Percentiles rank a stretch among this genome's conserved stretches.
Conservation (phyloP, 345 rosid species). For the Draba incana region DNA sequence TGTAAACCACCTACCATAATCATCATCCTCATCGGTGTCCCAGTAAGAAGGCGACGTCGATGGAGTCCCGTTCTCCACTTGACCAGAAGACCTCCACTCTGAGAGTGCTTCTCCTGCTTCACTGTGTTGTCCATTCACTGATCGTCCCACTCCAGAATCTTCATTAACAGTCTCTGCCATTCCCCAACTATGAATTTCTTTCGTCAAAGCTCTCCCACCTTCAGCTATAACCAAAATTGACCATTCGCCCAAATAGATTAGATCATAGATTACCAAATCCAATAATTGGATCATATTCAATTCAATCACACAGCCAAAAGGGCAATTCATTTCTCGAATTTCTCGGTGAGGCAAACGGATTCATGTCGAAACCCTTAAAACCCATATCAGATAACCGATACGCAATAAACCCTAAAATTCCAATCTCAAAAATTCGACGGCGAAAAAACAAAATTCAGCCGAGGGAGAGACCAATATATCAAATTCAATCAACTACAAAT, state of each 20-base stretch:
- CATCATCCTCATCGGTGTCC: constrained; percentile 88
- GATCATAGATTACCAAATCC: neutral
- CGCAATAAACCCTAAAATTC: constrained; percentile 47
- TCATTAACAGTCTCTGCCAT: constrained; percentile 76
- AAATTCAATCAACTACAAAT: constrained; percentile 22
- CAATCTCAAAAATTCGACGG: constrained; percentile 6
- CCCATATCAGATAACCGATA: constrained; percentile 29
- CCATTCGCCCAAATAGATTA: neutral
- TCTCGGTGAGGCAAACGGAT: constrained; percentile 10
- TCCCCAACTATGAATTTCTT: constrained; percentile 18
- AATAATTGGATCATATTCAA: neutral
- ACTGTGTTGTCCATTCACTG: constrained; percentile 62
- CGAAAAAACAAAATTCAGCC: neutral
- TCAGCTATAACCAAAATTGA: neutral
- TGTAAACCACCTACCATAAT: constrained; percentile 51
- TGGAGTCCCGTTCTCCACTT: constrained; percentile 83
- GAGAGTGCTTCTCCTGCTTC: constrained; percentile 79
- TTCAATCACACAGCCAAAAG: neutral
- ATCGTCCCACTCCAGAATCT: constrained; percentile 76
- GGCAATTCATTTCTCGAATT: neutral
- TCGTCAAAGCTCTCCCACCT: constrained; percentile 24
- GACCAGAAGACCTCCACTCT: constrained; percentile 92
- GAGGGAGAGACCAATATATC: constrained; percentile 5
- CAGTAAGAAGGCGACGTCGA: constrained; percentile 89
- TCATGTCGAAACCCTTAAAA: constrained; percentile 31